Percentiles rank a stretch among this genome's conserved stretches.
Conservation (phyloP, 2,329 filamentous ascomycete species). For the Claviceps sorghi region DNA sequence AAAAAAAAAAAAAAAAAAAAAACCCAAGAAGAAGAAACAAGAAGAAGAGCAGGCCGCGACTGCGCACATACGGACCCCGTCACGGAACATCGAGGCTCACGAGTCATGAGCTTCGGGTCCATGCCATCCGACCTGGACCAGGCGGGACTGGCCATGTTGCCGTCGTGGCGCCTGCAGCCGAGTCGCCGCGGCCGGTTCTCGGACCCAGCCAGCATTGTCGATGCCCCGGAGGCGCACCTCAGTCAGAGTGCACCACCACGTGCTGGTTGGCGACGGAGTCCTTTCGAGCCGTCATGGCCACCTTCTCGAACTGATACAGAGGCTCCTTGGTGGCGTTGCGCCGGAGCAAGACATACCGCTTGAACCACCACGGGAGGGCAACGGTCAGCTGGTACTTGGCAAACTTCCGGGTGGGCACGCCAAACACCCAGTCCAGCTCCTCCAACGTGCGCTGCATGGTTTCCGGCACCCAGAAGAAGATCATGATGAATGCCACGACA, state of each 20-base stretch:
- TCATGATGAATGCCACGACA: slow-evolving; percentile 37
- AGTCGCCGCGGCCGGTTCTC: too few relatives aligned
- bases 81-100: neutral
- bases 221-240: neutral
- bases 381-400: slow-evolving; percentile 22
- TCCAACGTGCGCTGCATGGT: slow-evolving; percentile 40
- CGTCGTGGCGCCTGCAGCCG: neutral
- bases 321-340: slow-evolving; percentile 18
- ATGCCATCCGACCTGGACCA: too few relatives aligned
- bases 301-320: slow-evolving; percentile 22
- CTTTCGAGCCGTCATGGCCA: slow-evolving; percentile 7
- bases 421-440: slow-evolving; percentile 37
- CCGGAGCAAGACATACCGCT: slow-evolving; percentile 19
- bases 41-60: too few relatives aligned
- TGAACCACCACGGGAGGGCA: slow-evolving; percentile 20
- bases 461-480: slow-evolving; percentile 34
- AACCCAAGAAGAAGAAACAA: too few relatives aligned
- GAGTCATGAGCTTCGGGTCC: neutral
- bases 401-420: slow-evolving; percentile 29
- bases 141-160: neutral
- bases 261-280: neutral
- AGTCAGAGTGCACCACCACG: slow-evolving; percentile 2
- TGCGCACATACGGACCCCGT: neutral
- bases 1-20: too few relatives aligned
- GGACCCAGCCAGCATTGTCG: too few relatives aligned